These are phyloP conservation scores for Pseudogymnoascus sp. DNA, from an alignment of 2,329 filamentous ascomycete species.

Conservation along the genomic window DNA sequence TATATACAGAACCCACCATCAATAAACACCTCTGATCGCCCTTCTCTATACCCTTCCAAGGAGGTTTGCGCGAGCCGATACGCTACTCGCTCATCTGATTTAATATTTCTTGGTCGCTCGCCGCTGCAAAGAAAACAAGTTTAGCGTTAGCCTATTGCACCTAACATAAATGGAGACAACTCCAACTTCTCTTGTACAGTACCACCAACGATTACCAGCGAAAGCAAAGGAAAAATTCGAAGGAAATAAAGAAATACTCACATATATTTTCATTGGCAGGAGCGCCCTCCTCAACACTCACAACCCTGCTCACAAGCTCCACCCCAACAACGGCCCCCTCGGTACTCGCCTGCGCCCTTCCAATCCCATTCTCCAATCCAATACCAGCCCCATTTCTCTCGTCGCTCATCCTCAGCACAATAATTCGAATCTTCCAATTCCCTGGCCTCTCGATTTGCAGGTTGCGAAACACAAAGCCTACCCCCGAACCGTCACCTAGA, in stretches of 20 bases:
- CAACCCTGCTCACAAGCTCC: background rate
- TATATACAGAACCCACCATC: background rate
- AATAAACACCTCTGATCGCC: background rate
- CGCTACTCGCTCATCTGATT: background rate
- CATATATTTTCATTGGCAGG: background rate
- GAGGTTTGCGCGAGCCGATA: background rate
- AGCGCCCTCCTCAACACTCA: background rate
- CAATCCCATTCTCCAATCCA: background rate
- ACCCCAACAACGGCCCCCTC: background rate
- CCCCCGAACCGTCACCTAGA: background rate
- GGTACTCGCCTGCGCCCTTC: background rate
- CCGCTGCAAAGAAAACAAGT: slow-evolving; percentile 1
- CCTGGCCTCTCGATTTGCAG: background rate
- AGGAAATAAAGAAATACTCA: background rate
- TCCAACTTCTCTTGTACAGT: background rate
- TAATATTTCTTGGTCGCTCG: background rate
- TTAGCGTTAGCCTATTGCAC: background rate
- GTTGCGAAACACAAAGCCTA: slow-evolving; percentile 1
- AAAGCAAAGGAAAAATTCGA: background rate
- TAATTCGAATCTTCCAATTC: background rate
- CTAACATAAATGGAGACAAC: background rate
- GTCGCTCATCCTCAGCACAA: slow-evolving; percentile 1
- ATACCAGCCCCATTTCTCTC: background rate
- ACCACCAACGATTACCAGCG: background rate
- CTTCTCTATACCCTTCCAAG: background rate